Percentiles rank a stretch among this genome's conserved stretches.
Conservation (phyloP, 208 protist species). For the Phytomonas serpens region DNA sequence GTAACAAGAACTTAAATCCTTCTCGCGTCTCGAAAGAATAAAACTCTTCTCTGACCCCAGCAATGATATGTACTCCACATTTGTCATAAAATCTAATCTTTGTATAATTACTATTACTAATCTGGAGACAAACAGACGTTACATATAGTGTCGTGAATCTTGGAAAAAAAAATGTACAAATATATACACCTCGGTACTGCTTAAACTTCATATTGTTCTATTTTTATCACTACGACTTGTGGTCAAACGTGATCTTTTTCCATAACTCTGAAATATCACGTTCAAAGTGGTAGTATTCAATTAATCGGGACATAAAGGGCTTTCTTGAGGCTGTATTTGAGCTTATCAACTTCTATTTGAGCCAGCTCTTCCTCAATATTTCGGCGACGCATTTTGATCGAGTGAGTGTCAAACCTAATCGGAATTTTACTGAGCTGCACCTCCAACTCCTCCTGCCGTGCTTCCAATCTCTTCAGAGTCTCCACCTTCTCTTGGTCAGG, state of each 20-base stretch:
- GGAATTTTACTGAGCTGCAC: slow-evolving; percentile 73
- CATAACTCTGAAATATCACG: background rate
- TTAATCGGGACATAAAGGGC: slow-evolving; percentile 59
- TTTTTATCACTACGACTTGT: background rate
- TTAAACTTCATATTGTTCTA: background rate
- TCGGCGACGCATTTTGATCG: slow-evolving; percentile 41
- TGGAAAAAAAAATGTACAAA: background rate
- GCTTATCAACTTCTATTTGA: slow-evolving; percentile 48
- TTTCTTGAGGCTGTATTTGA: slow-evolving; percentile 63
- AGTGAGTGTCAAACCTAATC: slow-evolving; percentile 76
- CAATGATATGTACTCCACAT: background rate
- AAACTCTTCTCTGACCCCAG: background rate
- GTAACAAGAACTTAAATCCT: background rate
- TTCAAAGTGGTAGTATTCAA: background rate
- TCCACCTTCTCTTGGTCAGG: slow-evolving; percentile 66
- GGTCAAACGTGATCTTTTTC: background rate
- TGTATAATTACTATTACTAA: background rate
- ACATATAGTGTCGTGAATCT: background rate
- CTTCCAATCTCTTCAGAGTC: slow-evolving; percentile 40
- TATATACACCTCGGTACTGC: background rate
- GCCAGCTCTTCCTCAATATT: slow-evolving; percentile 68
- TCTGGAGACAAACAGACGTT: background rate
- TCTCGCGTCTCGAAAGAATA: background rate
- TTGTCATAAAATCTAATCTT: background rate
- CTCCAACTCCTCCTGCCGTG: slow-evolving; percentile 61